Base-by-base conservation (phyloP, 805 yeast genomes). In the Suhomyces sp. region DNA sequence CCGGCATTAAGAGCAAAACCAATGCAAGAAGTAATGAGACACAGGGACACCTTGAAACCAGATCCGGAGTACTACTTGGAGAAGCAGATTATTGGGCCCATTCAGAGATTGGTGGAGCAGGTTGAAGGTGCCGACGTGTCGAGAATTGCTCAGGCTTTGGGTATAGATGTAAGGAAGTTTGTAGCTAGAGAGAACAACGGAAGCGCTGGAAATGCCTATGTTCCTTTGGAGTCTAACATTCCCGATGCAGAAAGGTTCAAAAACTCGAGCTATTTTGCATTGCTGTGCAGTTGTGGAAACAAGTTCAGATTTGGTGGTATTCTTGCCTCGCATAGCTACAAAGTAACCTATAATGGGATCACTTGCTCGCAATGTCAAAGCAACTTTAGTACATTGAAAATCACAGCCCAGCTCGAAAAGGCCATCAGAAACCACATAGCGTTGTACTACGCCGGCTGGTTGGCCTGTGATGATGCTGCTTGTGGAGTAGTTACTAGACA, bases 61-160 rank as follows among this genome's bases (percentile, higher is more conserved):
- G 99, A 94, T 68, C 79, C 88, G 1, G 77, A 75, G 39, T 92
- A 81, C 64, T 94, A 94, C 66, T 73, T 93, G 59, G 94, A 86
- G 57, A 88, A 90, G 66, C 99, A 94, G 69, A 80, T 94, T 8
- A 83, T 87, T 61, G 91, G 96, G 2, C 97, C 97, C 3, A 84
- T 94, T 8, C 96, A 89, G 64, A 83, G 99, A 69, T 75, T 94
- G 49, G 74, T 93, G 41, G 96, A 86, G 58, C 81, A 86, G 55
- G 84, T 94, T 49, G 96, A 90, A 57, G 97, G 98, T 41, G 80
- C 87, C 56, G 97, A 93, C 63, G 77, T 84, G 61, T 82, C 84
- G 46, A 79, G 94, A 58, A 76, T 94, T 39, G 96, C 97, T 3
- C 77, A 79, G 44, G 77, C 86, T 2, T 75, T 94, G 35, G 96